Base-by-base conservation (phyloP, 83 land plant species). In the Isoetes engelmannii region DNA sequence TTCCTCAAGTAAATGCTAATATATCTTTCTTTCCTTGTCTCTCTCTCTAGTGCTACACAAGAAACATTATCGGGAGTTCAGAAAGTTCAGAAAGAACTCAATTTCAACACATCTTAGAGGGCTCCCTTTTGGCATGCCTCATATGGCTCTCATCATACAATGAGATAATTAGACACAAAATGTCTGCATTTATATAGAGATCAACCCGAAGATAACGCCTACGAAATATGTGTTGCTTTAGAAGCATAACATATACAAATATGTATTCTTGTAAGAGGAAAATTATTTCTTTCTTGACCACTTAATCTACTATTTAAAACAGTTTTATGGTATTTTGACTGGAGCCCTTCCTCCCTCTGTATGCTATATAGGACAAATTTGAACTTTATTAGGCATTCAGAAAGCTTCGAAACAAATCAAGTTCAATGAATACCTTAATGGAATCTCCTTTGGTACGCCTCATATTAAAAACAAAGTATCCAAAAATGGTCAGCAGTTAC, bases 191-290 rank as follows among this genome's bases (percentile, higher is more conserved):
- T 46, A 21, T 44, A 48, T 47, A 21, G 42, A 21, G 12, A 21
- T 47, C 17, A 37, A 48, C 61, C 15, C 59, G 46, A 13, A 67
- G 53, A 67, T 9, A 67, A 51, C 54, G 21, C 61, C 4, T 53
- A 47, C n/a, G n/a, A n/a, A n/a, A n/a, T 18, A 67, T 53, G 37
- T 21, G 37, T 4, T 4, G 13, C 42, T 47, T 43, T 21, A 37
- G 47, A 62, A 8, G 37, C 65, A 62, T 21, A 28, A 28, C 44
- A 62, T 47, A 62, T n/a, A 62, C 65, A 62, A 9, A 62, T 5
- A 62, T 59, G 9, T 59, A 59, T 9, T 18, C 28, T n/a, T 59
- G 55, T 15, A 12, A 51, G n/a, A 51, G 15, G 55, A 12, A 51
- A 12, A 51, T 1, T 15, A 3, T 51, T 15, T 12, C 15, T 15